These are phyloP conservation scores for Synchytrium microbalum DNA, from an alignment of 371 early-diverging fungal genomes.

Conservation along the genomic window DNA sequence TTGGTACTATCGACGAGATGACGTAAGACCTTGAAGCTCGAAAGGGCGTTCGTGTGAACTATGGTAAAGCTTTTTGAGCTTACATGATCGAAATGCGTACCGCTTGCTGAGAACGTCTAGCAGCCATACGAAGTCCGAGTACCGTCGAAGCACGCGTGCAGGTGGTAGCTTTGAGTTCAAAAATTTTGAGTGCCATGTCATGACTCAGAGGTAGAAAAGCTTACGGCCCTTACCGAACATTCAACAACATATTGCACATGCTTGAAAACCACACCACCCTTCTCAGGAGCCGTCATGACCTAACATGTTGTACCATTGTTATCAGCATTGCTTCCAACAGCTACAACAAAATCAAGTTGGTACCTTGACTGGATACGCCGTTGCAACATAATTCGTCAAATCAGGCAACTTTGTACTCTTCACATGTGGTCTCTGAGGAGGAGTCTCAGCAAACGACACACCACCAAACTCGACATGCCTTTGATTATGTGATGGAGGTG, in stretches of 20 bases:
- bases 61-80: conserved; percentile 25
- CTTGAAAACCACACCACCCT: conserved; percentile 72
- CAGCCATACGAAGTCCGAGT: conserved; percentile 83
- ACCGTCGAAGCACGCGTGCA: conserved; percentile 62
- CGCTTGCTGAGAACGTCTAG: conserved; percentile 57
- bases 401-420: neutral
- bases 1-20: conserved; percentile 4
- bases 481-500: neutral
- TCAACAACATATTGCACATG: conserved; percentile 73
- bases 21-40: neutral
- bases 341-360: too few species aligned
- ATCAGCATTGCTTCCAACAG: too few species aligned
- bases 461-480: neutral
- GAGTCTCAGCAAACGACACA: neutral
- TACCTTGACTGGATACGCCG: neutral
- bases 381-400: neutral
- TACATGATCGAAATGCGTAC: conserved; percentile 61
- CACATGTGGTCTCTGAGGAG: neutral
- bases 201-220: conserved; percentile 3
- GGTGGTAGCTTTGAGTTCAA: conserved; percentile 37
- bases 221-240: conserved; percentile 36
- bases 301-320: conserved; percentile 9
- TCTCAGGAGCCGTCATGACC: conserved; percentile 63
- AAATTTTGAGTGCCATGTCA: neutral
- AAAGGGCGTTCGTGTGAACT: conserved; percentile 10